Percentiles rank a stretch among this genome's conserved stretches.
phyloP scores from a whole-genome alignment of 225 moss, liverwort and hornwort genomes.

The Asterella californica region DNA sequence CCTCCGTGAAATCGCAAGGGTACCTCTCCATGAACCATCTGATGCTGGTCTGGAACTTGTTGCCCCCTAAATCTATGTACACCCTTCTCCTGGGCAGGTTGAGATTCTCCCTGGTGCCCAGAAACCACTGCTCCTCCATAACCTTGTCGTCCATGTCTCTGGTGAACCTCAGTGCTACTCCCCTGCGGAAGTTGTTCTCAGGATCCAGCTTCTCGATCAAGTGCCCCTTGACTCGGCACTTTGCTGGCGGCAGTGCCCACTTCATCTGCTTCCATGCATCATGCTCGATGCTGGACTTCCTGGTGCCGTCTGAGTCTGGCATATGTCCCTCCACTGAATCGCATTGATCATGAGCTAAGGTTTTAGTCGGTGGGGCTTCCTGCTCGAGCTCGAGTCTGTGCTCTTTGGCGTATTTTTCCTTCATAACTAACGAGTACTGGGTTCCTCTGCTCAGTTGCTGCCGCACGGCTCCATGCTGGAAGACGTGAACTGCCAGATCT shows the following conservation, averaged over 20 bases:
- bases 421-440: background rate
- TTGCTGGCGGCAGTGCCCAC: constrained; percentile 56
- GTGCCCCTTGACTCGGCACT: constrained; percentile 62
- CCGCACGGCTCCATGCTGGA: background rate
- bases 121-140: constrained; percentile 37
- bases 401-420: background rate
- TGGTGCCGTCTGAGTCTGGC: constrained; percentile 1
- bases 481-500: constrained; percentile 8
- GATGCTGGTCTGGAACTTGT: constrained; percentile 50
- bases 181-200: constrained; percentile 54
- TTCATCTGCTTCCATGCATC: constrained; percentile 70
- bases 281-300: background rate
- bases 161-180: constrained; percentile 41
- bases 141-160: constrained; percentile 54
- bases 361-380: too few species aligned
- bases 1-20: constrained; percentile 66
- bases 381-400: background rate
- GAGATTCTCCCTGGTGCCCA: constrained; percentile 49
- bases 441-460: background rate
- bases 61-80: constrained; percentile 58
- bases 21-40: constrained; percentile 58
- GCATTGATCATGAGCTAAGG: background rate
- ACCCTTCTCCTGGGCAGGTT: constrained; percentile 46
- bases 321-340: background rate
- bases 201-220: constrained; percentile 60